These are phyloP conservation scores for Acacia confusa DNA, from an alignment of 306 rosid species.

Conservation along the genomic window DNA sequence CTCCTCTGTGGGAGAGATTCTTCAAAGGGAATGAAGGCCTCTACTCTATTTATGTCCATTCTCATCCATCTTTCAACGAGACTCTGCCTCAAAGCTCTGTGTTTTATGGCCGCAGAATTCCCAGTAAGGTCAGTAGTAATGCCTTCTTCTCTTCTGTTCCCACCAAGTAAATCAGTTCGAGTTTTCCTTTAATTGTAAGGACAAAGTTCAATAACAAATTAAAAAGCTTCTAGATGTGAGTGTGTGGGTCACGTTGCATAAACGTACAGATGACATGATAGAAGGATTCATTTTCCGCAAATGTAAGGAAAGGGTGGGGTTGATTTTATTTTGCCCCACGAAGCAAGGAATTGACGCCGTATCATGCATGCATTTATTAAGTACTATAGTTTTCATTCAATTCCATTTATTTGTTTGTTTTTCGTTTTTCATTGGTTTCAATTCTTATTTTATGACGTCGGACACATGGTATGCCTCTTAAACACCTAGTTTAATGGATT, in stretches of 20 bases:
- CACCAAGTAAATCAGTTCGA: not conserved
- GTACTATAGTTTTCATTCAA: not conserved
- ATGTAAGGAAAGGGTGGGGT: not conserved
- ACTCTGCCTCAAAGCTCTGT: conserved; percentile 38
- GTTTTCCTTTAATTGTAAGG: not conserved
- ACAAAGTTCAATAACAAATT: not conserved
- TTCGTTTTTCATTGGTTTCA: not conserved
- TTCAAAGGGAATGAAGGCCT: conserved; percentile 47
- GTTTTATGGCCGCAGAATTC: conserved; percentile 51
- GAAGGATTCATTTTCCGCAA: not conserved
- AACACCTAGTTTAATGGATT: not conserved
- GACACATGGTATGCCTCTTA: not conserved
- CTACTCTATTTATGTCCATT: conserved; percentile 57
- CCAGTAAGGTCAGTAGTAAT: conserved; percentile 55
- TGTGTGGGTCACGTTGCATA: not conserved
- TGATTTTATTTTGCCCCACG: not conserved
- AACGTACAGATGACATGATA: not conserved
- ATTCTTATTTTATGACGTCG: not conserved
- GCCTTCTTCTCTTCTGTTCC: not conserved
- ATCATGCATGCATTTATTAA: not conserved
- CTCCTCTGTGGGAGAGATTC: conserved; percentile 63
- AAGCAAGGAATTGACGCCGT: not conserved
- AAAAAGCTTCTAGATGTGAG: not conserved
- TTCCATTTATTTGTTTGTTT: not conserved
- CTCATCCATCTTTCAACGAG: conserved; percentile 37